Conservation (phyloP, 2,329 filamentous ascomycete species). For the Nigrospora sphaerica region DNA sequence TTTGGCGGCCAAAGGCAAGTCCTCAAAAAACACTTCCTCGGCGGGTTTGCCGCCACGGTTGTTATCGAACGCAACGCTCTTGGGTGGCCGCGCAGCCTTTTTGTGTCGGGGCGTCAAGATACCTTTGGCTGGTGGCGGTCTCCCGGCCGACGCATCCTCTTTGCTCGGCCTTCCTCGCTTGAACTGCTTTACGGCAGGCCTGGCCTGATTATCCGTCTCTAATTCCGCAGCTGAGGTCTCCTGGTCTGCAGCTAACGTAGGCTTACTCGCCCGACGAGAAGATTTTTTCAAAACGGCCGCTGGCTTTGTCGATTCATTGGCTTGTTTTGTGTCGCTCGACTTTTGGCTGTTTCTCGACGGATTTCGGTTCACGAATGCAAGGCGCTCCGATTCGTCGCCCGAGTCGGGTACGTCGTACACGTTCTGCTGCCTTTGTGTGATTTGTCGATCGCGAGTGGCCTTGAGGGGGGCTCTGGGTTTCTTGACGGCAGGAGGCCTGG, state of each 20-base stretch:
- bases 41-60: conserved; percentile 12
- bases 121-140: conserved; percentile 35
- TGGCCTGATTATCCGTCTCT: neutral
- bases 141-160: conserved; percentile 5
- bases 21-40: conserved; percentile 45
- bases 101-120: conserved; percentile 50
- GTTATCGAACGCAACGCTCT: conserved; percentile 48
- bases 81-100: conserved; percentile 30
- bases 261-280: neutral
- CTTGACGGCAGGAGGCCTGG: too few species aligned
- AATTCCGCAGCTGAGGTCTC: neutral
- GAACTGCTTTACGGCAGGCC: conserved; percentile 4
- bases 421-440: conserved; percentile 11
- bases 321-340: neutral
- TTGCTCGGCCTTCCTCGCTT: conserved; percentile 6
- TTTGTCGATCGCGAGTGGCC: too few species aligned
- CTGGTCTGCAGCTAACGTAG: neutral
- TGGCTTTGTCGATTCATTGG: neutral
- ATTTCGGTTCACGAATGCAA: neutral
- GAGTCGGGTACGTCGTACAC: conserved; percentile 22
- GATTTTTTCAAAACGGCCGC: neutral
- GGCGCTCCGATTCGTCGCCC: conserved; percentile 13
- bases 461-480: too few species aligned
- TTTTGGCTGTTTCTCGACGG: neutral
- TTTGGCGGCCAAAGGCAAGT: conserved; percentile 34